Conservation (phyloP, 108 stramenopile species). For the Pseudonitzschia multiseries region DNA sequence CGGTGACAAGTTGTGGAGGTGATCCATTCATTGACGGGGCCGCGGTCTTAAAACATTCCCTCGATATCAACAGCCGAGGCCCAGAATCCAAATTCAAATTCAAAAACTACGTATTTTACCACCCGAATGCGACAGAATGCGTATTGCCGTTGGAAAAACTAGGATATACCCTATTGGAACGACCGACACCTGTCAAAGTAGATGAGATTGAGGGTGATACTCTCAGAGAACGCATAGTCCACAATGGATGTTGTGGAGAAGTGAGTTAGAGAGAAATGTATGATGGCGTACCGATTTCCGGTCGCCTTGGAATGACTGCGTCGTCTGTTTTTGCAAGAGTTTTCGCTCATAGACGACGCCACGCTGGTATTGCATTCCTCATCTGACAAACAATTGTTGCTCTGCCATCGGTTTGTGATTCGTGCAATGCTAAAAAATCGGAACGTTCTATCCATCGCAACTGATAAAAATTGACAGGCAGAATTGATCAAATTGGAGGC, state of each 20-base stretch:
- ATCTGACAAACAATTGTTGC: no score
- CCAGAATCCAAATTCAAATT: slow-evolving; percentile 35
- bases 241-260: slow-evolving; percentile 87
- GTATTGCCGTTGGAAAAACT: slow-evolving; percentile 37
- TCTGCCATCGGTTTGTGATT: no score
- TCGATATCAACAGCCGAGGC: slow-evolving; percentile 49
- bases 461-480: slow-evolving; percentile 20
- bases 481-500: slow-evolving; percentile 96
- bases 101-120: slow-evolving; percentile 65
- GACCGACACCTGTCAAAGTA: slow-evolving; percentile 65
- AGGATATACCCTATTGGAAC: slow-evolving; percentile 58
- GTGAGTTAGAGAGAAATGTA: not conserved
- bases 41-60: slow-evolving; percentile 70
- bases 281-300: no score
- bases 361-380: not conserved
- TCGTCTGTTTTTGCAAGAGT: no score
- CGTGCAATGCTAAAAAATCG: no score
- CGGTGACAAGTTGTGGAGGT: slow-evolving; percentile 71
- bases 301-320: not conserved
- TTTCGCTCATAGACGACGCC: not conserved
- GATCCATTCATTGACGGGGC: slow-evolving; percentile 71
- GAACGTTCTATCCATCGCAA: no score
- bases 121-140: slow-evolving; percentile 55
- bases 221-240: slow-evolving; percentile 55
- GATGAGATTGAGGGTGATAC: slow-evolving; percentile 62